Evolutionary conservation across 1,284 basidiomycete genomes (phyloP).

Genomic region (Limonomyces culmigenus): DNA sequence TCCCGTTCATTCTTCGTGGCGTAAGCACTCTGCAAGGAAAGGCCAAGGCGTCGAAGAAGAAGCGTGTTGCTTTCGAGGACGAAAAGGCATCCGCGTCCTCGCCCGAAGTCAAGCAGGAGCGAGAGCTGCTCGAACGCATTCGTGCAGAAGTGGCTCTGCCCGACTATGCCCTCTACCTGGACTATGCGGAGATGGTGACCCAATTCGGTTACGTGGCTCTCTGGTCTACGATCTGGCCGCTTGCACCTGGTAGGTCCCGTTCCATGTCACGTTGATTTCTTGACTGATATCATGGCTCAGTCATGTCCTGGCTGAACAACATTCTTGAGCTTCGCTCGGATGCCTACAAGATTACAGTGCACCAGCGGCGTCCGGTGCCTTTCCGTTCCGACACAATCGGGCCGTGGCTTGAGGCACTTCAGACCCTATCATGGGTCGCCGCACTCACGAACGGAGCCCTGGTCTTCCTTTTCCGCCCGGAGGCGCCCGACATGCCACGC

Average conservation of each 20-base stretch:
- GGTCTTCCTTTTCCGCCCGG: constrained; percentile 43
- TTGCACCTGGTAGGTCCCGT: constrained; percentile 52
- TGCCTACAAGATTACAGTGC: constrained; percentile 87
- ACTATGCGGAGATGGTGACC: constrained; percentile 93
- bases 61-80: constrained; percentile 59
- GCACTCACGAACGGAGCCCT: constrained; percentile 76
- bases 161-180: constrained; percentile 65
- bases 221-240: constrained; percentile 91
- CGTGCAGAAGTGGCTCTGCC: constrained; percentile 68
- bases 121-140: constrained; percentile 62
- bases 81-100: constrained; percentile 26
- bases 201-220: constrained; percentile 87
- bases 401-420: constrained; percentile 82
- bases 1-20: constrained; percentile 67
- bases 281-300: constrained; percentile 16
- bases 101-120: constrained; percentile 36
- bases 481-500: constrained; percentile 10
- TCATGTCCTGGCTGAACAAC: constrained; percentile 72
- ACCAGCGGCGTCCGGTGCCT: constrained; percentile 76
- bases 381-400: constrained; percentile 81
- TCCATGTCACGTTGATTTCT: constrained; percentile 7
- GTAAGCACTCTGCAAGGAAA: constrained; percentile 29
- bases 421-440: constrained; percentile 78
- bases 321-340: constrained; percentile 86
- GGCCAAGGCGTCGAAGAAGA: constrained; percentile 29